A percentile compares a stretch with the other conserved stretches of the same genome.
These are phyloP conservation scores for Phytophthora gonapodyides DNA, from an alignment of 352 stramenopile species.

Conservation along the genomic window DNA sequence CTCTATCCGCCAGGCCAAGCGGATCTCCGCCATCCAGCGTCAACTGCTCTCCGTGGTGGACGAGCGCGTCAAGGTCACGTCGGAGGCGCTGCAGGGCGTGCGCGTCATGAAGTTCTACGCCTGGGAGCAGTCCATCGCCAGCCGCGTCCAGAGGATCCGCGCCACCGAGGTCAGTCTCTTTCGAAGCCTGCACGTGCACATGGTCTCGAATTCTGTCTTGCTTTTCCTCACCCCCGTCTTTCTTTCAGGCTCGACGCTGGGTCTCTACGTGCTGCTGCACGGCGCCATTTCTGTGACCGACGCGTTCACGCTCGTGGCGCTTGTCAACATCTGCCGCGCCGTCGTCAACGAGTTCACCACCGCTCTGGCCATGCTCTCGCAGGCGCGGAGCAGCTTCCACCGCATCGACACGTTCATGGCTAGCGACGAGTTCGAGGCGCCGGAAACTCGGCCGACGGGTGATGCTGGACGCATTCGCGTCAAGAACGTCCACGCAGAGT, in stretches of 20 bases:
- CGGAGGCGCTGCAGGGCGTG: constrained; percentile 46
- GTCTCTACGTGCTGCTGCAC: constrained; percentile 33
- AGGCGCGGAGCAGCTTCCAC: constrained; percentile 29
- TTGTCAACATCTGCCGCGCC: constrained; percentile 42
- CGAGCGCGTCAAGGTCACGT: constrained; percentile 82
- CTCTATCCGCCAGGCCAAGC: constrained; percentile 17
- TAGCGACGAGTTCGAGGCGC: constrained; percentile 27
- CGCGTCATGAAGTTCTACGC: constrained; percentile 88
- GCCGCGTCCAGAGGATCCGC: constrained; percentile 35
- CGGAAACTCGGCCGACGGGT: background rate
- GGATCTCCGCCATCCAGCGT: constrained; percentile 28
- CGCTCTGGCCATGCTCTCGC: constrained; percentile 32
- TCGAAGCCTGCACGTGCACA: constrained; percentile 34
- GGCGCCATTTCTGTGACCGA: constrained; percentile 33
- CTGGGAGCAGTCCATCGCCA: constrained; percentile 50
- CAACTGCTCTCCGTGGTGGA: constrained; percentile 49
- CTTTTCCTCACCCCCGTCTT: constrained; percentile 45
- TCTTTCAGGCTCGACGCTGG: constrained; percentile 28
- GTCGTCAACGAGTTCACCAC: constrained; percentile 35
- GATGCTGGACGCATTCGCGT: constrained; percentile 21
- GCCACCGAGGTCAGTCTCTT: constrained; percentile 35
- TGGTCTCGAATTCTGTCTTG: constrained; percentile 54
- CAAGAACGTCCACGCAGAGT: constrained; percentile 21
- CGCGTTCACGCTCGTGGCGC: constrained; percentile 38
- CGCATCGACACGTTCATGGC: constrained; percentile 36